phyloP scores from a whole-genome alignment of 2,329 filamentous ascomycete species.

The Fusarium zealandicum region DNA sequence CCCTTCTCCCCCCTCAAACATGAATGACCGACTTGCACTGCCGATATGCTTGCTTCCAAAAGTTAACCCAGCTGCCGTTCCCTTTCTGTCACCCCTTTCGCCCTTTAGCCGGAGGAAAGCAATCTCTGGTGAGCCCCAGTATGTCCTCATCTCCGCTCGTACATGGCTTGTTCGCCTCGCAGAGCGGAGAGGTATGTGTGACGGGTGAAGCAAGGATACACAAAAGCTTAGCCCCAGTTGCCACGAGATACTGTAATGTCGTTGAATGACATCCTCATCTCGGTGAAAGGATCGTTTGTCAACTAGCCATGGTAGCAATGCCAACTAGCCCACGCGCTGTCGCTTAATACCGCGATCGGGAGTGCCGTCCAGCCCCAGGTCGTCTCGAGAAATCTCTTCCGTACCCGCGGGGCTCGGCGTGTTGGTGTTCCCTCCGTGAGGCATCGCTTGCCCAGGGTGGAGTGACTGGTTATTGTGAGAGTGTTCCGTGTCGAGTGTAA shows the following conservation, averaged over 20 bases:
- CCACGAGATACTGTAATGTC: background rate
- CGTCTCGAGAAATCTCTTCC: conserved; percentile 58
- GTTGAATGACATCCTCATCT: no score
- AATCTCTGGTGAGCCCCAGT: background rate
- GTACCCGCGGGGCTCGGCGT: conserved; percentile 58
- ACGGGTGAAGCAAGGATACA: conserved; percentile 7
- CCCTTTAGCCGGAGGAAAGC: background rate
- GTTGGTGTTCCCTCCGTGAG: conserved; percentile 33
- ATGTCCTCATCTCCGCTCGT: background rate
- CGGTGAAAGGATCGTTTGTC: no score
- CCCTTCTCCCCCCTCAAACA: conserved; percentile 1
- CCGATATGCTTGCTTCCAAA: conserved; percentile 15
- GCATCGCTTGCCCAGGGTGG: conserved; percentile 25
- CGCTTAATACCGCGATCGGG: conserved; percentile 47
- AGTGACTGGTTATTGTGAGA: conserved; percentile 46
- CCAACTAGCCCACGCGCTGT: conserved; percentile 46
- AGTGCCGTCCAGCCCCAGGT: conserved; percentile 44
- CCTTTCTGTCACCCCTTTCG: background rate
- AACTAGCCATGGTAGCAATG: background rate
- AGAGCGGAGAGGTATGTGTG: background rate
- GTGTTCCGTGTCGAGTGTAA: conserved; percentile 53
- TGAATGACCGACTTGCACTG: conserved; percentile 1
- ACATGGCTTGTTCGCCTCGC: background rate
- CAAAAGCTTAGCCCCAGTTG: background rate
- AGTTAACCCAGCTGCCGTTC: background rate